Evolutionary conservation across 2,329 filamentous ascomycete species (phyloP).

Genomic region (Pseudonectria buxi): DNA sequence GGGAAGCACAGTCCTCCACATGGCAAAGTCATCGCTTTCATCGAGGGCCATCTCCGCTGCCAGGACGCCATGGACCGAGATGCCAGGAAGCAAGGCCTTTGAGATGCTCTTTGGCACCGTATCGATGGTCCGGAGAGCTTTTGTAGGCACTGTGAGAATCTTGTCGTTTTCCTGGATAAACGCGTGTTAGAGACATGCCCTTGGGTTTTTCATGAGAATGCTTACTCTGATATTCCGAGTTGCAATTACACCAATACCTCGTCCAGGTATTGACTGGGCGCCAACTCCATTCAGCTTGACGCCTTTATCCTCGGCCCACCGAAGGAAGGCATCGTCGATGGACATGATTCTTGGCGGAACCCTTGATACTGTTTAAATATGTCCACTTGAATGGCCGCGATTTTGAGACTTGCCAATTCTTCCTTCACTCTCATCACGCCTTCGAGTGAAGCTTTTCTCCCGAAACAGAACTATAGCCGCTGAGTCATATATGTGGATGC

Average conservation of each 20-base stretch:
- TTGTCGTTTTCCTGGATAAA: conserved; percentile 37
- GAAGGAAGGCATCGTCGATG: conserved; percentile 37
- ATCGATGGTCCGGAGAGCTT: conserved; percentile 57
- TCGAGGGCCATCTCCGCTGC: conserved; percentile 61
- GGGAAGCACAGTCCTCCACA: conserved; percentile 65
- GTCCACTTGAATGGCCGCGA: not conserved
- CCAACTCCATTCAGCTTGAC: conserved; percentile 61
- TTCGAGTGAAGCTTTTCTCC: no score
- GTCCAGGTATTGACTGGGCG: conserved; percentile 60
- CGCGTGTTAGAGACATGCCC: conserved; percentile 2
- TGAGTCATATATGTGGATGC: no score
- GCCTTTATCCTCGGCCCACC: conserved; percentile 61
- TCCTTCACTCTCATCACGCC: no score
- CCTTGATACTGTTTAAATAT: not conserved
- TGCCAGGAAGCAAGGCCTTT: conserved; percentile 41
- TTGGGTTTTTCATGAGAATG: not conserved
- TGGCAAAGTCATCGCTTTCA: conserved; percentile 36
- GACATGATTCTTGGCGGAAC: conserved; percentile 9
- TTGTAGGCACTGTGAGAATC: conserved; percentile 59
- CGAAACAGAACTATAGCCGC: no score
- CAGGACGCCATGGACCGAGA: conserved; percentile 64
- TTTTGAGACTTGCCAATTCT: not conserved
- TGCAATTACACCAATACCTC: conserved; percentile 74
- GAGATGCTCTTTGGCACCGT: conserved; percentile 50
- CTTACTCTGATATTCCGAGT: conserved; percentile 57